Base-by-base conservation (phyloP, 2,329 filamentous ascomycete genomes). In the Chrysoporthe cubensis region DNA sequence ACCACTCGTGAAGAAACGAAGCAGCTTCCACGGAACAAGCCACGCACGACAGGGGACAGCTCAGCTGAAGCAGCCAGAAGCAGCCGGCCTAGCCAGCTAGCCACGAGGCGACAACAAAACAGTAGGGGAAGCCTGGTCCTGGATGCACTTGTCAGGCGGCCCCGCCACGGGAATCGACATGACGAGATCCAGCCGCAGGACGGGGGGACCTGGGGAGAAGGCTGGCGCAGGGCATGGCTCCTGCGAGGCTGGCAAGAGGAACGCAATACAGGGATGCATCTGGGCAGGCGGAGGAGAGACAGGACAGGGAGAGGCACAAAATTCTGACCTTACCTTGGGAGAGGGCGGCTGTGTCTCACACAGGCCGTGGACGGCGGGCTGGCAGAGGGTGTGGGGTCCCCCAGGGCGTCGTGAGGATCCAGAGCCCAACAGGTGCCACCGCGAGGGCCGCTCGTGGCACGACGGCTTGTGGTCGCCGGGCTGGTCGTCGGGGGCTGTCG, bases 111-210 rank as follows among this genome's bases (percentile, higher is more conserved):
- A 40, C 54, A 32, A 32, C 18, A 40, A 9, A 42, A 18, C 37
- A 46, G 52, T 58, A 63, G 44, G 43, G 43, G 59, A n/a, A 18
- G 46, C 21, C 65, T 26, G 26, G 26, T 26, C 26, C 52, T 34
- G 65, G 34, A 37, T 66, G 48, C 62, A 64, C 60, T 57, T 65
- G 56, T 61, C 61, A 42, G 56, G 52, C 37, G 62, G 66, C 62
- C 66, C 66, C 59, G 66, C 64, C 58, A 32, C 66, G 66, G 63
- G 58, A 66, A 66, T 64, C 43, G 58, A 60, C 63, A 66, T 66
- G 50, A 65, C 63, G 61, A n/a, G 62, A 50, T 57, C 44, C 32
- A 59, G 37, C 37, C 21, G 13, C 37, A 21, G 32, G 37, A 11
- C 4, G 14, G 16, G 5, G 32, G 5, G 4, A 26, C 1, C 8